phyloP scores from a whole-genome alignment of 2,329 filamentous ascomycete species.

The Diaporthe sp. region DNA sequence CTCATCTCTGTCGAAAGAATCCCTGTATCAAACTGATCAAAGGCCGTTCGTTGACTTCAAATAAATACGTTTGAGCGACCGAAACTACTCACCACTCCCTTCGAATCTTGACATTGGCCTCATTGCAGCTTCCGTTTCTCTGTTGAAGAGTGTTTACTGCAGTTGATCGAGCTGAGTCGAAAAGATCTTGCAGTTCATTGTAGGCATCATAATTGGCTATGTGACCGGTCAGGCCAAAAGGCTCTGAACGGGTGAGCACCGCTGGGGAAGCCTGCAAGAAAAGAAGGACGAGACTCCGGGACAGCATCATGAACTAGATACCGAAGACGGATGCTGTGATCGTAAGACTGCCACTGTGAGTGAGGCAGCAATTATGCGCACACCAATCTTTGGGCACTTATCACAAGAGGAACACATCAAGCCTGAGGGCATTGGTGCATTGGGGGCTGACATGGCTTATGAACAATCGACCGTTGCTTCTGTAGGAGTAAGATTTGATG shows the following conservation, averaged over 20 bases:
- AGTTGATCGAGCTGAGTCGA: constrained; percentile 2
- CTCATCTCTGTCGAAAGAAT: constrained; percentile 10
- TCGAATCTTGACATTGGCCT: background rate
- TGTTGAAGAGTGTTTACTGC: background rate
- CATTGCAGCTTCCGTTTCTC: background rate
- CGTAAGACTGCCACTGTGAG: background rate
- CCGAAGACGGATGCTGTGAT: background rate
- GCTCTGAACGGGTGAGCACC: background rate
- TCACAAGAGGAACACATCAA: background rate
- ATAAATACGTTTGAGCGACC: background rate
- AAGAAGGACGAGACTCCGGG: background rate
- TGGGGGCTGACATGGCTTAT: background rate
- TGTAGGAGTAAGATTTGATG: background rate
- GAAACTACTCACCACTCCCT: background rate
- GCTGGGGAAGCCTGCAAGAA: constrained; percentile 6
- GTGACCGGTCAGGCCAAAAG: background rate
- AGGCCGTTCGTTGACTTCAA: background rate
- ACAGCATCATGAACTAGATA: background rate
- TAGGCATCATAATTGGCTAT: background rate
- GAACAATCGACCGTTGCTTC: background rate
- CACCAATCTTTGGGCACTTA: background rate
- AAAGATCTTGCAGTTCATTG: background rate
- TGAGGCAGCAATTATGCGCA: background rate
- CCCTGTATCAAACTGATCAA: background rate
- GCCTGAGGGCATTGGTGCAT: background rate